Evolutionary conservation across 1,284 basidiomycete species (phyloP), one percentile per base, ranked within the genome.

Genomic region (Cutaneotrichosporon cutaneum): DNA sequence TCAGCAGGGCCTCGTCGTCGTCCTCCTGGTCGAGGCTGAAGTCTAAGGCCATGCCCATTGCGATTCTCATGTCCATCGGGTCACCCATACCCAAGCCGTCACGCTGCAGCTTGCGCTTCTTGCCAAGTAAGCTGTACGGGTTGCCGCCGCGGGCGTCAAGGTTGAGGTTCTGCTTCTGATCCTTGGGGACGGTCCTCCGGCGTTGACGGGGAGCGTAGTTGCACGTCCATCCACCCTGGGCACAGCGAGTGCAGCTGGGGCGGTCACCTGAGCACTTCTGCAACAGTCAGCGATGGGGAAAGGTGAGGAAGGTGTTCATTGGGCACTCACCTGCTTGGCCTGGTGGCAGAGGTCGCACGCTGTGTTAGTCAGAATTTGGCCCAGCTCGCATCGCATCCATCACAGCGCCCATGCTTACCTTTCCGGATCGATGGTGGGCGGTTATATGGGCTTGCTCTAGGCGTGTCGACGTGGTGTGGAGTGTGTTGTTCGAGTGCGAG

Each of bases 211-310:
- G 75, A 0, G 78, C 77, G 58, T 79, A 79, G 55, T 70, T 63
- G 60, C 78, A 79, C 35, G 68, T 61, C 78, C 78, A 79, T 32
- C 73, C 72, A 16, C 77, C 77, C 21, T 74, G 71, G 2, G 70
- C 67, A 58, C 78, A 80, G 4, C 78, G 72, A 3, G 73, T 73
- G 61, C 78, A 80, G 13, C 70, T 69, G 3, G 78, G 78, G 11
- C 76, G 68, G 35, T 80, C 77, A 30, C 76, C 76, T 13, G 77
- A 78, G 58, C 78, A 80, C 71, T 77, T 78, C 70, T 78, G 54
- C 39, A 24, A 36, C 14, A 26, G 52, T 60, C 58, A 62, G 60
- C 52, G 18, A 21, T 18, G n/a, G 26, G 18, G 48, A 35, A 26
- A 21, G 32, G 48, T 14, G 22, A 44, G 42, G 26, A 42, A 39